Percentiles rank a stretch among this genome's conserved stretches.
Evolutionary conservation across 2,329 filamentous ascomycete species (phyloP).

Genomic region (Arthrobotrys iridis): DNA sequence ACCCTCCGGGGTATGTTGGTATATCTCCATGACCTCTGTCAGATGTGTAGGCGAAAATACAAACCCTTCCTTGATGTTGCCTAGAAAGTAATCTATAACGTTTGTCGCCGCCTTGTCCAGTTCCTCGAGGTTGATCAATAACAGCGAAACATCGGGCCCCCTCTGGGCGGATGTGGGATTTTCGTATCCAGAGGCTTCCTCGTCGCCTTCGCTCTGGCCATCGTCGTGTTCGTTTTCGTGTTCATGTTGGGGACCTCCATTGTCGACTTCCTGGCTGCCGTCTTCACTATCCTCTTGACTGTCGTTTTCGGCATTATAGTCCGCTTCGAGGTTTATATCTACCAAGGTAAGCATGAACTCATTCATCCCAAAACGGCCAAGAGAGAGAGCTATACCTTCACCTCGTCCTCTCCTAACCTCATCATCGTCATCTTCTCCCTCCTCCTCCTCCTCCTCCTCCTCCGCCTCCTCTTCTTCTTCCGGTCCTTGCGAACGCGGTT

Average conservation of each 20-base stretch:
- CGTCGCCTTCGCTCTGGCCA: background rate
- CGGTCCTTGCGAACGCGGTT: background rate
- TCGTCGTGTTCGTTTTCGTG: background rate
- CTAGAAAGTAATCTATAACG: background rate
- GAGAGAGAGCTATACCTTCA: background rate
- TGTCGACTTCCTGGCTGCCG: background rate
- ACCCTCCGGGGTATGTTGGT: background rate
- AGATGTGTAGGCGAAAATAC: background rate
- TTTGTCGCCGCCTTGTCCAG: background rate
- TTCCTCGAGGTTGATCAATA: background rate
- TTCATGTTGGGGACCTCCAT: background rate
- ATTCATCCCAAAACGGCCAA: background rate
- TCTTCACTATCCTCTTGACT: background rate
- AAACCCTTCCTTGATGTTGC: background rate
- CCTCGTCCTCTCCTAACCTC: background rate
- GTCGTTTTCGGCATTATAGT: background rate
- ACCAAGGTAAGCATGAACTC: conserved; percentile 1
- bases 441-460: background rate
- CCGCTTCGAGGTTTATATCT: conserved; percentile 5
- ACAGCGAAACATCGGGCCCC: background rate
- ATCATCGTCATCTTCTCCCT: background rate
- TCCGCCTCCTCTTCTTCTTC: too few relatives aligned
- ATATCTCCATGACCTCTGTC: background rate
- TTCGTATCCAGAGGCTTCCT: background rate
- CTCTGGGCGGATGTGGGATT: background rate